Base-by-base conservation (phyloP, 768 basidiomycete genomes). In the Epithele typhae region DNA sequence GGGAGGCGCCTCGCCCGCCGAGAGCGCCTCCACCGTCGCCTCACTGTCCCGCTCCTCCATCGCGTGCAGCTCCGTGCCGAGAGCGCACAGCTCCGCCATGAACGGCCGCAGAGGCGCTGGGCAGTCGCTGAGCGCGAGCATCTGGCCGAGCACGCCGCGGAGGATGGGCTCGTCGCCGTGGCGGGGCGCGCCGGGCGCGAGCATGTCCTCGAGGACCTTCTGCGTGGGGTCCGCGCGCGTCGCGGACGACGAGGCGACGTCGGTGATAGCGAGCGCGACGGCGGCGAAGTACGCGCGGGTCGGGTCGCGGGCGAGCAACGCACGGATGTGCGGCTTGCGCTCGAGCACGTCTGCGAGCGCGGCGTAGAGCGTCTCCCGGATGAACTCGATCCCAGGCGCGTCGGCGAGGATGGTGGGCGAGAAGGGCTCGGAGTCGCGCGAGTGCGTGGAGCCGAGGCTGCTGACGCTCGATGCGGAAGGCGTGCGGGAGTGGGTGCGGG, bases 351-450 rank as follows among this genome's bases (percentile, higher is more conserved):
- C 87, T 0, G 75, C 88, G 3, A 92, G 72, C 2, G 87, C 78
- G 0, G 90, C 87, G 63, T 92, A 93, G 15, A 93, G 75, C 0
- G 90, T 91, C 64, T 93, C 89, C 22, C 91, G 84, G 49, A 93
- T 92, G 59, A 86, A 72, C 45, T 82, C 78, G 53, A 92, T 84
- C 0, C 80, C 82, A 0, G 85, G 77, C 18, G 75, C 68, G 14
- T 60, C 61, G 55, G 68, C 65, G 35, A 63, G 59, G 43, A 68
- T 59, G 2, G 68, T 59, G n/a, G 65, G 62, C 3, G 56, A 51
- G 27, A 56, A 55, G 5, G 60, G 41, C 0, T 57, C 55, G 22
- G 53, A 43, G 42, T 45, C 37, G 12, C 59, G 43, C 25, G 48
- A 42, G 41, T 47, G 40, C 38, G 54, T 36, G 48, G 53, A 22